Evolutionary conservation across 2,329 filamentous ascomycete genomes (phyloP).

Genomic region (Ascomycota sp.): DNA sequence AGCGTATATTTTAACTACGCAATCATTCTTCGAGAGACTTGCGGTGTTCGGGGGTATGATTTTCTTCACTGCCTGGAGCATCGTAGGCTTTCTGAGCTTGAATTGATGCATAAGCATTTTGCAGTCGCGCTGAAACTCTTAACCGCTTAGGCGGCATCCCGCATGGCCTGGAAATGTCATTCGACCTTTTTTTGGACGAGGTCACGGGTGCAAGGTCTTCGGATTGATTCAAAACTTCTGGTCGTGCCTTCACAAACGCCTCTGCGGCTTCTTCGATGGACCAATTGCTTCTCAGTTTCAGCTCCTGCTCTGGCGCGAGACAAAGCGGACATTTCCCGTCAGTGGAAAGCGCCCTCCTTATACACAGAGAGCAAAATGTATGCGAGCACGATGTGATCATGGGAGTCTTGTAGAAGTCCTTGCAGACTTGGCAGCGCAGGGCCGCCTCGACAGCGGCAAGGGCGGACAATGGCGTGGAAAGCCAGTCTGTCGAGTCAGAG

Average conservation of each 20-base stretch:
- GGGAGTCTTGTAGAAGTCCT: constrained; percentile 87
- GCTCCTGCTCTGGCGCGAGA: constrained; percentile 57
- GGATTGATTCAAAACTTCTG: constrained; percentile 43
- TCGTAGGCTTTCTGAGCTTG: constrained; percentile 4
- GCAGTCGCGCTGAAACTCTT: constrained; percentile 30
- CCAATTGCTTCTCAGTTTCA: constrained; percentile 69
- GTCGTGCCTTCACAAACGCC: constrained; percentile 48
- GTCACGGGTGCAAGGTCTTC: constrained; percentile 9
- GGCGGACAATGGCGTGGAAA: constrained; percentile 43
- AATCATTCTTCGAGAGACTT: constrained; percentile 1
- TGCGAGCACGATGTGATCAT: constrained; percentile 91
- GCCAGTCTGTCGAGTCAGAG: constrained; percentile 71
- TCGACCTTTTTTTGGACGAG: constrained; percentile 31
- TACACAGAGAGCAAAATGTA: constrained; percentile 93
- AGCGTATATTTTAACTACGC: neutral
- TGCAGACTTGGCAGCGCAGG: constrained; percentile 90
- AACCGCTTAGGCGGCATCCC: constrained; percentile 22
- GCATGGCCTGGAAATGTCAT: constrained; percentile 12
- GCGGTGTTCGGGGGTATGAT: constrained; percentile 12
- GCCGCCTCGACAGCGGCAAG: constrained; percentile 61
- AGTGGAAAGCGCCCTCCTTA: constrained; percentile 61
- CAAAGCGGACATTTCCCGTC: constrained; percentile 83
- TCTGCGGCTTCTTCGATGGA: constrained; percentile 70
- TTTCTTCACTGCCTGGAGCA: constrained; percentile 9
- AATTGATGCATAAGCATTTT: constrained; percentile 13